These are phyloP conservation scores for Centella asiatica DNA, from an alignment of 129 eudicot species.

Conservation along the genomic window DNA sequence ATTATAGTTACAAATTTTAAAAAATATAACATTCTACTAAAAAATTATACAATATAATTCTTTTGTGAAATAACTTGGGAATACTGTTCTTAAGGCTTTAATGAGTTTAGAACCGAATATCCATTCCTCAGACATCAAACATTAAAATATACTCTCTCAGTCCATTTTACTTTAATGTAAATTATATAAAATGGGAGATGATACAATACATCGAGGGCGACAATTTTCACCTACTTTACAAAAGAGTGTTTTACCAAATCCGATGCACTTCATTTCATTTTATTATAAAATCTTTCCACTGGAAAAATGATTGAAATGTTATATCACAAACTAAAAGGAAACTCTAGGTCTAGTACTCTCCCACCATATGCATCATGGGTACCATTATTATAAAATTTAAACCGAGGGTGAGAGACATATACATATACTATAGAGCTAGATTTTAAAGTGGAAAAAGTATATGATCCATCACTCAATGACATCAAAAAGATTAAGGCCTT, in stretches of 20 bases:
- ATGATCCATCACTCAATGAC: slow-evolving; percentile 25
- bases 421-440: too few relatives aligned
- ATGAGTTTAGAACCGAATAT: too few relatives aligned
- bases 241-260: not conserved
- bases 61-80: too few relatives aligned
- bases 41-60: too few relatives aligned
- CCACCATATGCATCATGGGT: not conserved
- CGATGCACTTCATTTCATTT: not conserved
- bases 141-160: too few relatives aligned
- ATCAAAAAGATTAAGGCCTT: slow-evolving; percentile 25
- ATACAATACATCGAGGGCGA: not conserved
- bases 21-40: too few relatives aligned
- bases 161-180: not conserved
- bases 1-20: too few relatives aligned
- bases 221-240: not conserved
- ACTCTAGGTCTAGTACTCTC: not conserved
- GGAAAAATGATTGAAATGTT: not conserved
- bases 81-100: too few relatives aligned
- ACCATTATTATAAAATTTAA: slow-evolving; percentile 4
- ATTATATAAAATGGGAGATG: not conserved
- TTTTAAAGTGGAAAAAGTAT: slow-evolving; percentile 5
- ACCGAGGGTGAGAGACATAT: not conserved
- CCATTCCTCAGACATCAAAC: too few relatives aligned
- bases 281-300: not conserved
- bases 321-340: not conserved